Conservation (phyloP, 2,329 filamentous ascomycete genomes). For the Botrytis paeoniae region DNA sequence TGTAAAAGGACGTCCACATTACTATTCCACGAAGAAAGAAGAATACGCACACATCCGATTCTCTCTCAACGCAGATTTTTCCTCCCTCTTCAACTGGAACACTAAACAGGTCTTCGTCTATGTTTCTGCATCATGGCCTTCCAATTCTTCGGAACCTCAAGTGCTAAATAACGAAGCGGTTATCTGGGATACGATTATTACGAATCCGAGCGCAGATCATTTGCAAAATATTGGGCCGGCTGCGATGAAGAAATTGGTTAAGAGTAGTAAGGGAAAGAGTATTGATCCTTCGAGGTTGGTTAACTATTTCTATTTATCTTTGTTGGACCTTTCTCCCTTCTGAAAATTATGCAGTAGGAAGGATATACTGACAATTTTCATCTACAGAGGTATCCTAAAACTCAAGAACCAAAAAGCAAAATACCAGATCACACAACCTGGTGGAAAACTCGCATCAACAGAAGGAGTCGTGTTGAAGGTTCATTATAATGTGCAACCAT, state of each 20-base stretch:
- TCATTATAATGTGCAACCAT: constrained; percentile 96
- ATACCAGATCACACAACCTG: constrained; percentile 93
- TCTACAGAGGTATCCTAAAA: constrained; percentile 63
- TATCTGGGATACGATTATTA: constrained; percentile 96
- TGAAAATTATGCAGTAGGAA: no score
- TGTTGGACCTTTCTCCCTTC: not conserved
- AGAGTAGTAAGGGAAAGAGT: constrained; percentile 57
- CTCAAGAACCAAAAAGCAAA: constrained; percentile 87
- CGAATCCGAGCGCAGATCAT: constrained; percentile 63
- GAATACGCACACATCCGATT: constrained; percentile 96
- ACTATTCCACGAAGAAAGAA: constrained; percentile 88
- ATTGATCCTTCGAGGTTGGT: constrained; percentile 46
- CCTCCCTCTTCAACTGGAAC: constrained; percentile 96
- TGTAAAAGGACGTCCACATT: constrained; percentile 88
- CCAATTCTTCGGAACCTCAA: constrained; percentile 28
- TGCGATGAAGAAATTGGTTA: constrained; percentile 59
- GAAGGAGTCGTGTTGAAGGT: constrained; percentile 74
- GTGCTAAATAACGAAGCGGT: constrained; percentile 64
- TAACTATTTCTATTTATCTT: not conserved
- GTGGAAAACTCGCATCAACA: constrained; percentile 70
- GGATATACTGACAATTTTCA: constrained; percentile 5
- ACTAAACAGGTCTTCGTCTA: constrained; percentile 98
- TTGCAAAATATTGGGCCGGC: constrained; percentile 58
- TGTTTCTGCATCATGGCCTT: constrained; percentile 74
- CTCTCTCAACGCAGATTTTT: constrained; percentile 86